Conservation (phyloP, 441 rosid species). For the Macaranga tanarius region DNA sequence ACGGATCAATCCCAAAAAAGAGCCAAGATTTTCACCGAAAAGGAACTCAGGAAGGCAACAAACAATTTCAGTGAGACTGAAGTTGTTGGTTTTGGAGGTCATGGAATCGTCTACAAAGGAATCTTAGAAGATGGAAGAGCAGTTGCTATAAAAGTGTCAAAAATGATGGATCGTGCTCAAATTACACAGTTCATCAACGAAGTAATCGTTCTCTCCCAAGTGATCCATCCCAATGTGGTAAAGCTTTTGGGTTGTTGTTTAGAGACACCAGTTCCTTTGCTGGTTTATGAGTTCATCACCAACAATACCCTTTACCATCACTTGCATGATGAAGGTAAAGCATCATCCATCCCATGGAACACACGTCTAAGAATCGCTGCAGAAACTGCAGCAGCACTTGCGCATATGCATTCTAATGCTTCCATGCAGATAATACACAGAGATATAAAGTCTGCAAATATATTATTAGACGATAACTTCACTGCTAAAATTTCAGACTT, state of each 20-base stretch:
- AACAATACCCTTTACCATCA: conserved; percentile 38
- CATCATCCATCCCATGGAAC: conserved; percentile 23
- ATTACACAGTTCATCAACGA: conserved; percentile 36
- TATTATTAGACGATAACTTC: conserved; percentile 32
- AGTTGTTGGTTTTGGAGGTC: conserved; percentile 33
- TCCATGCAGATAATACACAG: conserved; percentile 38
- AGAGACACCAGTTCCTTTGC: conserved; percentile 35
- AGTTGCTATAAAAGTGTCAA: conserved; percentile 38
- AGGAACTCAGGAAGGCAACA: conserved; percentile 30
- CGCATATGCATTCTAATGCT: conserved; percentile 41
- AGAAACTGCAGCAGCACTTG: conserved; percentile 35
- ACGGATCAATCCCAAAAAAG: not conserved
- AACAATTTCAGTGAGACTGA: conserved; percentile 22
- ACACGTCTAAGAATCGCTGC: conserved; percentile 30
- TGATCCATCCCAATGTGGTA: conserved; percentile 39
- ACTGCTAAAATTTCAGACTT: conserved; percentile 40
- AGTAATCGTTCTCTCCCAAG: conserved; percentile 30
- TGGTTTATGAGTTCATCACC: conserved; percentile 37
- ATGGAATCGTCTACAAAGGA: conserved; percentile 40
- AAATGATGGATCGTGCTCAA: conserved; percentile 22
- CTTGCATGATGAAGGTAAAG: conserved; percentile 14
- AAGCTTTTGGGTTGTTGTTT: conserved; percentile 44
- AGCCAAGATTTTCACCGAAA: conserved; percentile 21
- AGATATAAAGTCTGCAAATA: conserved; percentile 38
- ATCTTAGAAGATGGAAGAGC: conserved; percentile 5